Evolutionary conservation across 257 asterid species (phyloP).

Genomic region (Misopates orontium): DNA sequence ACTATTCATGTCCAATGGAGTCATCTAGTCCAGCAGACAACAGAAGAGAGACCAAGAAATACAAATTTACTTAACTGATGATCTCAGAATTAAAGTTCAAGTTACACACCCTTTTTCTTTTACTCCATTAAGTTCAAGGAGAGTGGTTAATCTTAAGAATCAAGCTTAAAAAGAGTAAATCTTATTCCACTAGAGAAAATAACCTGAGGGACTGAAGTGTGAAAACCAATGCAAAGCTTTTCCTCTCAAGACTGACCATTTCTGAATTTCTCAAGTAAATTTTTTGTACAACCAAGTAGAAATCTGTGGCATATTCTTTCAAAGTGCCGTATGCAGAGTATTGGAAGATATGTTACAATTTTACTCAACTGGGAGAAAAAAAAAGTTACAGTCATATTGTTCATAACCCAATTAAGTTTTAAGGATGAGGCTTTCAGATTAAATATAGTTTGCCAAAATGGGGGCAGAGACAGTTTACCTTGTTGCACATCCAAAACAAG

Average conservation of each 20-base stretch:
- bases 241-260: too few relatives aligned
- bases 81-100: background rate
- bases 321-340: background rate
- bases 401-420: background rate
- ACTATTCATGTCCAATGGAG: background rate
- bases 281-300: background rate
- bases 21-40: background rate
- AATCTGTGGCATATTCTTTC: background rate
- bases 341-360: background rate
- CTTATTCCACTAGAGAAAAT: background rate
- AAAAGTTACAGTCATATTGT: background rate
- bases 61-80: background rate
- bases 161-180: background rate
- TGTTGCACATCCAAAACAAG: conserved; percentile 79
- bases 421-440: background rate
- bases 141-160: background rate
- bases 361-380: background rate
- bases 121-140: background rate
- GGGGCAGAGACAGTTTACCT: conserved; percentile 43
- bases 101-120: background rate
- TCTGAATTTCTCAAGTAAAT: background rate
- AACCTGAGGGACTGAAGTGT: too few relatives aligned
- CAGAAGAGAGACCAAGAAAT: background rate
- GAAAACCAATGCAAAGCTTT: too few relatives aligned
- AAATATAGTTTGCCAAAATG: conserved; percentile 10